A percentile compares a stretch with the other conserved stretches of the same genome.
Conservation (phyloP, 2,329 filamentous ascomycete genomes). For the Fusarium neocosmosporiellum region DNA sequence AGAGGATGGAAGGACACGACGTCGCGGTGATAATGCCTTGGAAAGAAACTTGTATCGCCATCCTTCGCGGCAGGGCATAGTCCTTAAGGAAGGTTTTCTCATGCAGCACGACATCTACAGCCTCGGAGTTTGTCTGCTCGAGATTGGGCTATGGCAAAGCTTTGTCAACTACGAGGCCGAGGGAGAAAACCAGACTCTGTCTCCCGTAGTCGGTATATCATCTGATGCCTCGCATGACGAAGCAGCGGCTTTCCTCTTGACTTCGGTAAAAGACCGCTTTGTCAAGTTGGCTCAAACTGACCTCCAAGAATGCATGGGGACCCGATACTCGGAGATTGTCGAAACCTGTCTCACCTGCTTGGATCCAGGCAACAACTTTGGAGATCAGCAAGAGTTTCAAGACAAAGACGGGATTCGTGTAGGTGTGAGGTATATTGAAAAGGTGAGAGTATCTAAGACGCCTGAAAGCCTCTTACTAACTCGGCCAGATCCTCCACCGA, state of each 20-base stretch:
- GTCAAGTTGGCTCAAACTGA: neutral
- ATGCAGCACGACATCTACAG: slow-evolving; percentile 70
- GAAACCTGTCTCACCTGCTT: slow-evolving; percentile 51
- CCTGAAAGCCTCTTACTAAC: neutral
- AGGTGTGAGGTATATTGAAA: slow-evolving; percentile 22
- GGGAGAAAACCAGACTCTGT: neutral
- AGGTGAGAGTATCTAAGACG: slow-evolving; percentile 1
- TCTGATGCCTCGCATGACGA: neutral
- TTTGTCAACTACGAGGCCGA: slow-evolving; percentile 41
- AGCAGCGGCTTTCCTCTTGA: neutral
- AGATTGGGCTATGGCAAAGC: slow-evolving; percentile 61
- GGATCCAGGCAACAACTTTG: slow-evolving; percentile 47
- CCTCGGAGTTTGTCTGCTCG: slow-evolving; percentile 63
- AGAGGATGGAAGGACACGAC: slow-evolving; percentile 20
- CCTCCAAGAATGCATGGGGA: slow-evolving; percentile 43
- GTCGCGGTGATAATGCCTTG: slow-evolving; percentile 48
- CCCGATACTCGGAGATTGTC: slow-evolving; percentile 45
- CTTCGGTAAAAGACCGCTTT: neutral
- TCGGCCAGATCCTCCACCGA: neutral
- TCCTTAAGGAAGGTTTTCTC: slow-evolving; percentile 51
- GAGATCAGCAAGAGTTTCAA: slow-evolving; percentile 35
- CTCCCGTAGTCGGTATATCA: neutral
- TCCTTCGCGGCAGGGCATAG: slow-evolving; percentile 57
- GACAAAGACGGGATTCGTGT: slow-evolving; percentile 21
- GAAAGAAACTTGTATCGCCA: slow-evolving; percentile 63